Percentiles rank a stretch among this genome's conserved stretches.
Evolutionary conservation across 345 rosid species (phyloP).

Genomic region (Odontarrhena argentea): DNA sequence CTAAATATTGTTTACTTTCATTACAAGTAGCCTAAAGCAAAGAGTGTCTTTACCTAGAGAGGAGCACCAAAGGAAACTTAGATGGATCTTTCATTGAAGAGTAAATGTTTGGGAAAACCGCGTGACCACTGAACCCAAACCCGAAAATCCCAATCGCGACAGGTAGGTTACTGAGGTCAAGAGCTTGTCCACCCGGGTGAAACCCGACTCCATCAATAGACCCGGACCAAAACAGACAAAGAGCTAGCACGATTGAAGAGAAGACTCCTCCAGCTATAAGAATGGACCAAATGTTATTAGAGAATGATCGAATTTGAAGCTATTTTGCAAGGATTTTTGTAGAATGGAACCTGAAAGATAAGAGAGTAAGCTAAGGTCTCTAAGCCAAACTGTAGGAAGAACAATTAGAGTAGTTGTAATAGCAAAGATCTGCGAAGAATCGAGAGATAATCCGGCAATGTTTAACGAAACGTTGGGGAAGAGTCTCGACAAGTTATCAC

Average conservation of each 20-base stretch:
- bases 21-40: constrained; percentile 17
- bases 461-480: constrained; percentile 55
- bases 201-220: constrained; percentile 62
- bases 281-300: neutral
- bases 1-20: constrained; percentile 2
- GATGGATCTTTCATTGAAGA: constrained; percentile 78
- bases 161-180: constrained; percentile 63
- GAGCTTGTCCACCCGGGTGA: constrained; percentile 54
- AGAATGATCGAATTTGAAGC: neutral
- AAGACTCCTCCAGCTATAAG: constrained; percentile 73
- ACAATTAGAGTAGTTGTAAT: constrained; percentile 51
- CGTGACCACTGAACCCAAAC: constrained; percentile 71
- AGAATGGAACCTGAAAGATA: constrained; percentile 72
- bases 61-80: constrained; percentile 54
- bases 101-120: constrained; percentile 78
- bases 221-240: constrained; percentile 81
- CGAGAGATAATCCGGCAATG: constrained; percentile 51
- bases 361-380: constrained; percentile 69
- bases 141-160: constrained; percentile 74
- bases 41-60: constrained; percentile 17
- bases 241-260: constrained; percentile 56
- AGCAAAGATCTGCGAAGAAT: constrained; percentile 53
- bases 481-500: constrained; percentile 64
- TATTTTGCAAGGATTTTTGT: neutral
- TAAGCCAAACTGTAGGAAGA: constrained; percentile 90